Conservation (phyloP, 192 early-diverging fungal genomes). For the Mortierella claussenii region DNA sequence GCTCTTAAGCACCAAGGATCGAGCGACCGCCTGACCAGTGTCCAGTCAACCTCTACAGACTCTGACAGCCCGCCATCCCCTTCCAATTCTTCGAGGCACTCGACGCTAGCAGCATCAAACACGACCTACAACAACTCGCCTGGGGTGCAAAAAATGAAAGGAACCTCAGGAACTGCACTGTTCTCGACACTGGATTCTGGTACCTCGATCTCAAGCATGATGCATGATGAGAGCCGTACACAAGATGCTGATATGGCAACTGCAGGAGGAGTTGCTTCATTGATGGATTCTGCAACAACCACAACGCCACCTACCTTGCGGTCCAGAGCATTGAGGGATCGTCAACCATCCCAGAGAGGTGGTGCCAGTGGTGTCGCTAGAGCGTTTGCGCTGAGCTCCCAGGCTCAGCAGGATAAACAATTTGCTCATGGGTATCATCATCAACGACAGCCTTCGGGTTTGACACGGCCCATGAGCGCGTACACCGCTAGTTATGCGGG, state of each 20-base stretch:
- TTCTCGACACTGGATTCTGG: no score
- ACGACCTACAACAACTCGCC: conserved; percentile 29
- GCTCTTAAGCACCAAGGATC: background rate
- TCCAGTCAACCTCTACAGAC: conserved; percentile 1
- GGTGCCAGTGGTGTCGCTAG: conserved; percentile 3
- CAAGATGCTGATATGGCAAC: background rate
- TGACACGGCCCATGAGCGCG: conserved; percentile 20
- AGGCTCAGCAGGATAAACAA: conserved; percentile 20
- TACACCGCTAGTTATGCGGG: conserved; percentile 14
- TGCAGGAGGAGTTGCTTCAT: background rate
- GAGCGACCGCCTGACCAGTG: background rate
- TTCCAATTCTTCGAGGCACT: conserved; percentile 17
- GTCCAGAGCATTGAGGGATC: conserved; percentile 2
- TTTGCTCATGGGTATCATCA: background rate
- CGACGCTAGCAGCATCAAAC: conserved; percentile 16
- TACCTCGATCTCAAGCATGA: no score
- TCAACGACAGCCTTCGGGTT: background rate
- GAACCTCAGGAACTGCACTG: background rate
- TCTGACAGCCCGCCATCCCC: conserved; percentile 23
- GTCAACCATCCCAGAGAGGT: conserved; percentile 17
- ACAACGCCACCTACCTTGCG: background rate
- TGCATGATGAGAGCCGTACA: no score
- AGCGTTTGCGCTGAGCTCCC: conserved; percentile 15
- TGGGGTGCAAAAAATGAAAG: conserved; percentile 2
- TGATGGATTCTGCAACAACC: conserved; percentile 20